These are phyloP conservation scores for Dactylellina leptospora DNA, from an alignment of 2,329 filamentous ascomycete species.

Conservation along the genomic window DNA sequence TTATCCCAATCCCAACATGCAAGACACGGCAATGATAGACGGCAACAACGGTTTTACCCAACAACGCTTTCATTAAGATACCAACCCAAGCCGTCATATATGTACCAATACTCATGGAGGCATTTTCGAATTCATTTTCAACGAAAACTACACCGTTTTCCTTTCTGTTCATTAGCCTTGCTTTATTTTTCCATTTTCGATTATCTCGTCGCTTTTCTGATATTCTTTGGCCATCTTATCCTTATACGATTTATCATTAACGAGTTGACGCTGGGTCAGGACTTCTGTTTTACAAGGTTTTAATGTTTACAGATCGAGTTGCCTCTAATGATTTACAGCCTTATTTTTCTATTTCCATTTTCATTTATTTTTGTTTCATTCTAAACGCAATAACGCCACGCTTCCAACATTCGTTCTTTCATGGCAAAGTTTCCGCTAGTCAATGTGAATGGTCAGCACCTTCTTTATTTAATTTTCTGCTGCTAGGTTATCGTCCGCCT, in stretches of 20 bases:
- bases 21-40: conserved; percentile 17
- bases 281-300: conserved; percentile 3
- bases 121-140: conserved; percentile 4
- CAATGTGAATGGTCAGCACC: no score
- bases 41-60: not conserved
- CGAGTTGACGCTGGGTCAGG: conserved; percentile 21
- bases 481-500: conserved; percentile 6
- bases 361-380: not conserved
- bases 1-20: not conserved
- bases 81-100: conserved; percentile 1
- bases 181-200: not conserved
- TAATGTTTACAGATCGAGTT: conserved; percentile 4
- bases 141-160: conserved; percentile 2
- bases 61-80: not conserved
- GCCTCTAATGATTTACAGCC: not conserved
- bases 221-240: not conserved
- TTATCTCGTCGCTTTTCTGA: not conserved
- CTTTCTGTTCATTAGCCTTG: not conserved
- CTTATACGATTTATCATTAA: conserved; percentile 33
- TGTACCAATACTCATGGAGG: conserved; percentile 8
- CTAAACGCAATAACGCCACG: no score
- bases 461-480: no score
- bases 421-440: no score
- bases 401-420: no score
- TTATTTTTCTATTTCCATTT: not conserved